Conservation (phyloP, 2,329 filamentous ascomycete genomes). For the Didymella keratinophila region DNA sequence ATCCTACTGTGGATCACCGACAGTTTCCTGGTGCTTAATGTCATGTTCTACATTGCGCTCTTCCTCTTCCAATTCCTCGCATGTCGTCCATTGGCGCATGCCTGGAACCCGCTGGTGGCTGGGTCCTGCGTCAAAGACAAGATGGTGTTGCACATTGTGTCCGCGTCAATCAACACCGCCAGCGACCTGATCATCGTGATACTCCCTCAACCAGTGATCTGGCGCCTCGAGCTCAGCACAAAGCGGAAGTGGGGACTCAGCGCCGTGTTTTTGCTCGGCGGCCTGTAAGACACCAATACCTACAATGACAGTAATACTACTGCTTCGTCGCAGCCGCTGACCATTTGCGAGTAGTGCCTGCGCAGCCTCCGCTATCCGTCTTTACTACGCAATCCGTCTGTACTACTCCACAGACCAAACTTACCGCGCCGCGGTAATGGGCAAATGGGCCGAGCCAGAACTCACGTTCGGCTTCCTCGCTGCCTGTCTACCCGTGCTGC, state of each 20-base stretch:
- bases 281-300: slow-evolving; percentile 16
- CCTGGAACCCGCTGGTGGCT: slow-evolving; percentile 25
- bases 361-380: slow-evolving; percentile 17
- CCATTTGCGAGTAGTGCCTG: slow-evolving; percentile 16
- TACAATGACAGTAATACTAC: not conserved
- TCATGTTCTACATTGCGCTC: slow-evolving; percentile 27
- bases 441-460: slow-evolving; percentile 29
- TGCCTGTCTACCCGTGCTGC: slow-evolving; percentile 27
- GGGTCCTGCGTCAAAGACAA: slow-evolving; percentile 24
- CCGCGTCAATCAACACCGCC: slow-evolving; percentile 28
- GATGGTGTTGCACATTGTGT: slow-evolving; percentile 26
- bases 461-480: slow-evolving; percentile 27
- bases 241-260: slow-evolving; percentile 24
- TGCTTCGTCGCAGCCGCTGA: not conserved
- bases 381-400: slow-evolving; percentile 24
- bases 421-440: slow-evolving; percentile 24
- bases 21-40: slow-evolving; percentile 23
- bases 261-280: slow-evolving; percentile 24
- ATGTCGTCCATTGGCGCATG: slow-evolving; percentile 27
- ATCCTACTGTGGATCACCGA: slow-evolving; percentile 16
- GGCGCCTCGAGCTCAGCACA: slow-evolving; percentile 21
- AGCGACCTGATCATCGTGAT: slow-evolving; percentile 30
- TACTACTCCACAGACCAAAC: slow-evolving; percentile 20
- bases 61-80: slow-evolving; percentile 29
- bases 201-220: slow-evolving; percentile 31